phyloP scores from a whole-genome alignment of 1,284 basidiomycete species.

The Tilletia walkeri region DNA sequence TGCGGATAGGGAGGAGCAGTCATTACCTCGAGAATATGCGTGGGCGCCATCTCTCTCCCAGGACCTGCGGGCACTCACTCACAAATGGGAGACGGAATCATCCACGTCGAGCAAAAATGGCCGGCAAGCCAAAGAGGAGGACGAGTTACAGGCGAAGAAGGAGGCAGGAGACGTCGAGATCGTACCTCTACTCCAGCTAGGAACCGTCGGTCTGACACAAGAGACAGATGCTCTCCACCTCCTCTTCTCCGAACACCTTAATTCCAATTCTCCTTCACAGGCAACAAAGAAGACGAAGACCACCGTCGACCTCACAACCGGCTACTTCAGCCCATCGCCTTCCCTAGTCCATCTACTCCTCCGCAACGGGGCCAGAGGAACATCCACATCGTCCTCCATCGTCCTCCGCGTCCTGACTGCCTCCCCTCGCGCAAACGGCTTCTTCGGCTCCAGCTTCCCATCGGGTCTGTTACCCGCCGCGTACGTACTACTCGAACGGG shows the following conservation, averaged over 20 bases:
- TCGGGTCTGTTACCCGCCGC: constrained; percentile 91
- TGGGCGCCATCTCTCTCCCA: background rate
- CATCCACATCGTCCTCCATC: background rate
- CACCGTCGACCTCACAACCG: constrained; percentile 66
- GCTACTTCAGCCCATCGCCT: constrained; percentile 87
- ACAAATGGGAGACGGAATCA: background rate
- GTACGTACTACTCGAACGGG: constrained; percentile 82
- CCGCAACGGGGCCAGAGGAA: background rate
- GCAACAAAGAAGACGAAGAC: background rate
- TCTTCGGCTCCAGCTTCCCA: constrained; percentile 81
- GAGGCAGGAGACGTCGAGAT: constrained; percentile 36
- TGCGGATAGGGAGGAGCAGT: too few relatives aligned
- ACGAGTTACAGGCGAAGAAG: background rate
- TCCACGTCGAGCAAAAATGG: background rate
- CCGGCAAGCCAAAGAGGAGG: background rate
- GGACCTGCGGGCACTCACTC: background rate
- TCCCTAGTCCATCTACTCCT: constrained; percentile 60
- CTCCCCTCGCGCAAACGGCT: constrained; percentile 83
- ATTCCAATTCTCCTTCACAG: background rate
- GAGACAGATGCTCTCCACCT: constrained; percentile 53
- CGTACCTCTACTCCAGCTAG: constrained; percentile 58
- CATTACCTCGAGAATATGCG: too few relatives aligned
- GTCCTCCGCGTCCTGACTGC: constrained; percentile 76
- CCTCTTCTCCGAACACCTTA: constrained; percentile 24
- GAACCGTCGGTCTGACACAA: constrained; percentile 53